These are phyloP conservation scores for Nicotiana rustica DNA, from an alignment of 305 asterid genomes.

Conservation along the genomic window DNA sequence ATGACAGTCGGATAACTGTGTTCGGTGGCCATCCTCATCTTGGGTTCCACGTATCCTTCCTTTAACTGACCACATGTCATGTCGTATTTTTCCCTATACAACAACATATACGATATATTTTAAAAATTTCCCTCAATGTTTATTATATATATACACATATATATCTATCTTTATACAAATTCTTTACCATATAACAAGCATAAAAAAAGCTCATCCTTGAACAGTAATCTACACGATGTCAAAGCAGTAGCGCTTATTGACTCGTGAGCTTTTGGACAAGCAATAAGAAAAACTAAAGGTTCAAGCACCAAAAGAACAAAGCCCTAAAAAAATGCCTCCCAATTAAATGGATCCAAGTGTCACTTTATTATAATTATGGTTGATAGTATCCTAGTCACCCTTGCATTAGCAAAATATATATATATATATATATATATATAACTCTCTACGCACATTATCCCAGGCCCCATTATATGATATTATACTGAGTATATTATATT, in stretches of 20 bases:
- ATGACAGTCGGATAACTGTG: no score
- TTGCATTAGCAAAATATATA: background rate
- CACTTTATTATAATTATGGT: background rate
- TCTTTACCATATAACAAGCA: background rate
- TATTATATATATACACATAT: no score
- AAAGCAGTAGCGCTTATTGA: background rate
- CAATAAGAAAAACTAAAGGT: background rate
- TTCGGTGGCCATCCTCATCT: no score
- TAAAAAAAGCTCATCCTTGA: background rate
- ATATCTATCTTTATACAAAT: background rate
- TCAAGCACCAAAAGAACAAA: background rate
- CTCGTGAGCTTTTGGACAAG: background rate
- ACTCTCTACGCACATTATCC: no score
- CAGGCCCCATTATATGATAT: no score
- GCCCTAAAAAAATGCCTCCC: background rate
- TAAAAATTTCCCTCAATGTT: no score
- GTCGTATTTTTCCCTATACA: no score
- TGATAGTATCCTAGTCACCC: slow-evolving; percentile 16
- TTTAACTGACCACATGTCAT: no score
- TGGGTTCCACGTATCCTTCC: no score
- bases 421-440: background rate
- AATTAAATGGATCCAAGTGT: slow-evolving; percentile 18
- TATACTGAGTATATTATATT: no score
- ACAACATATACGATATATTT: no score
- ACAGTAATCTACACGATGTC: background rate